These are phyloP conservation scores for Dentipellis fragilis DNA, from an alignment of 768 basidiomycete species.

Conservation along the genomic window DNA sequence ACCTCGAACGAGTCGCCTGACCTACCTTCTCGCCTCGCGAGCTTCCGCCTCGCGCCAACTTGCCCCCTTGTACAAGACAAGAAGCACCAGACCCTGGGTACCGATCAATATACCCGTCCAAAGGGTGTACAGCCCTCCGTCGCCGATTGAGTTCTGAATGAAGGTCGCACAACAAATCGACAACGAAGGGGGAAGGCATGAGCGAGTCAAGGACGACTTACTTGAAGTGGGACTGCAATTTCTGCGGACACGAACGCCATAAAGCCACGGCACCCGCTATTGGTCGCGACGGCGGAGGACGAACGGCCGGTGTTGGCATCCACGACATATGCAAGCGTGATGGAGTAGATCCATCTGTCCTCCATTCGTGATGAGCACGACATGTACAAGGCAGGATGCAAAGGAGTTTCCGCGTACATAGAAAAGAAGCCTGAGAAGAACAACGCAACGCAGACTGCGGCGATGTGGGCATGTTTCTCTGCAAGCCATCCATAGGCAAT, in stretches of 20 bases:
- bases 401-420: conserved; percentile 37
- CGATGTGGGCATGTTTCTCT: conserved; percentile 49
- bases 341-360: conserved; percentile 47
- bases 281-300: conserved; percentile 63
- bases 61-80: conserved; percentile 50
- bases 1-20: too few species aligned
- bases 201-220: conserved; percentile 16
- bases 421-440: conserved; percentile 67
- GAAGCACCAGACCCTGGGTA: conserved; percentile 44
- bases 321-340: conserved; percentile 75
- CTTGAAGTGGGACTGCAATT: conserved; percentile 66
- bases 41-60: conserved; percentile 48
- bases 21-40: conserved; percentile 21
- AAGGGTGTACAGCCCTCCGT: conserved; percentile 72
- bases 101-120: conserved; percentile 45
- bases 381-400: not conserved
- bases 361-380: not conserved
- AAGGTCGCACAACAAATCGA: not conserved
- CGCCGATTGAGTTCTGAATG: conserved; percentile 53
- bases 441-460: conserved; percentile 60
- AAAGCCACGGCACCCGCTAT: conserved; percentile 66
- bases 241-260: conserved; percentile 66
- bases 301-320: conserved; percentile 80
- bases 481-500: conserved; percentile 72
- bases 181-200: not conserved